These are phyloP conservation scores for Leishmania braziliensis DNA, from an alignment of 208 protist species.

Conservation along the genomic window DNA sequence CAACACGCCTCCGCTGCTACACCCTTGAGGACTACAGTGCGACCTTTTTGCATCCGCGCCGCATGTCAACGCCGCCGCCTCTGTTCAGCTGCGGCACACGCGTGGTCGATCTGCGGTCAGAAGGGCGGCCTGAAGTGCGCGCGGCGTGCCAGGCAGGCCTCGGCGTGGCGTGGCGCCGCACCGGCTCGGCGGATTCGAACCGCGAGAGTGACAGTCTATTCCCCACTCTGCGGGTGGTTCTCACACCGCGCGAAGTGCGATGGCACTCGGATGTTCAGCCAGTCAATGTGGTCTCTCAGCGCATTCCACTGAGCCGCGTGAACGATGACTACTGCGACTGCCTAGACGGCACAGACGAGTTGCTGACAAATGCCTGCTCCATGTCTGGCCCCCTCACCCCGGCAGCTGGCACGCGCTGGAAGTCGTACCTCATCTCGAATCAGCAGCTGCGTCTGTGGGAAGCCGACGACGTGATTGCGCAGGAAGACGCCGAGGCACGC, in stretches of 20 bases:
- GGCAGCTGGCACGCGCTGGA: slow-evolving; percentile 44
- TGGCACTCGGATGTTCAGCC: slow-evolving; percentile 38
- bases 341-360: slow-evolving; percentile 76
- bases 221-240: slow-evolving; percentile 54
- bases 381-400: slow-evolving; percentile 61
- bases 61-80: slow-evolving; percentile 12
- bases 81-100: slow-evolving; percentile 76
- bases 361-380: slow-evolving; percentile 76
- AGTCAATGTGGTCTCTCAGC: slow-evolving; percentile 53
- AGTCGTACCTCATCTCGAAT: slow-evolving; percentile 50
- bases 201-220: background rate
- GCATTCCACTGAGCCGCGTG: slow-evolving; percentile 51
- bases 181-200: background rate
- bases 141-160: slow-evolving; percentile 40
- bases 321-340: slow-evolving; percentile 91
- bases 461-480: slow-evolving; percentile 19
- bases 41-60: slow-evolving; percentile 33
- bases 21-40: slow-evolving; percentile 74
- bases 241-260: slow-evolving; percentile 48
- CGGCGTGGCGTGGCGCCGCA: background rate
- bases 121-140: slow-evolving; percentile 35
- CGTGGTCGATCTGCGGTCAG: slow-evolving; percentile 52
- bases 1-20: slow-evolving; percentile 42
- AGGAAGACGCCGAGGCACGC: slow-evolving; percentile 24
- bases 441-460: slow-evolving; percentile 55